Evolutionary conservation across 78 protist species (phyloP).

Genomic region (Dictyostelium intermedium): DNA sequence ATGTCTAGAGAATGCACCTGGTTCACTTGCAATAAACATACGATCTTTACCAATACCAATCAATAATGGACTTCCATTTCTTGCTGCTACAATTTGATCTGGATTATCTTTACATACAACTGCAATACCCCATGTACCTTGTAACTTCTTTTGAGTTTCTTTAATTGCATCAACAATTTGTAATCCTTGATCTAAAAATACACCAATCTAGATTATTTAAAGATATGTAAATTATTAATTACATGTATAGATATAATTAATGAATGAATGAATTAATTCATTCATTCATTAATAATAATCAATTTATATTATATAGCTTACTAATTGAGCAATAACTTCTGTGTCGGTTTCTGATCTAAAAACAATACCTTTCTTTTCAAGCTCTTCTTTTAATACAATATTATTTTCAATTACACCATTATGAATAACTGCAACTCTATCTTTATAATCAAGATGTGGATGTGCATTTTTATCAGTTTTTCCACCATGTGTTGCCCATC

Average conservation of each 20-base stretch:
- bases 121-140: conserved; percentile 87
- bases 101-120: conserved; percentile 75
- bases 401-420: conserved; percentile 83
- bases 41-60: conserved; percentile 81
- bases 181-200: conserved; percentile 73
- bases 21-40: conserved; percentile 77
- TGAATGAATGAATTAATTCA: neutral
- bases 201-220: conserved; percentile 47
- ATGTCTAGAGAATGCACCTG: conserved; percentile 83
- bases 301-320: no score
- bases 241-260: no score
- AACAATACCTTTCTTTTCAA: conserved; percentile 69
- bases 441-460: conserved; percentile 81
- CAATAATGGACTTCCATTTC: conserved; percentile 79
- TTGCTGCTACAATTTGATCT: conserved; percentile 76
- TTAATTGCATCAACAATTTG: conserved; percentile 77
- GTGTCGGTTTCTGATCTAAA: conserved; percentile 97
- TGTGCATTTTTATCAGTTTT: conserved; percentile 83
- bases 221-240: neutral
- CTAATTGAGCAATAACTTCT: conserved; percentile 94
- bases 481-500: conserved; percentile 90
- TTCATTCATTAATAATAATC: neutral
- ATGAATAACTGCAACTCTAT: conserved; percentile 82
- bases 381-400: conserved; percentile 36
- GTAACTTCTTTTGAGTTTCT: conserved; percentile 78